Conservation (phyloP, 2,329 filamentous ascomycete species). For the Myotisia sp. region DNA sequence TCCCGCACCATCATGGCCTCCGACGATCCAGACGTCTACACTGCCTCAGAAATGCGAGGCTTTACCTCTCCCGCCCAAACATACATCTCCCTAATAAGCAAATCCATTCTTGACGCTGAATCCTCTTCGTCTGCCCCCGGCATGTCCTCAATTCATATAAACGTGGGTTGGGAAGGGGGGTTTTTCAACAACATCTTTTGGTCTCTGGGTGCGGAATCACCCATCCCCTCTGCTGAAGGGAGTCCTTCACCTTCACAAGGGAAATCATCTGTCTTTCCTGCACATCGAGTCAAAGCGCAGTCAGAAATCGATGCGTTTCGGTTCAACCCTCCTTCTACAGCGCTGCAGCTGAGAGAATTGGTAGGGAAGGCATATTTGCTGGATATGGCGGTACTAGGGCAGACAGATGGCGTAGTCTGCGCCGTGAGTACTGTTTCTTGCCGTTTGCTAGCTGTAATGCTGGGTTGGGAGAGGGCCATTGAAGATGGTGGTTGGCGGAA, state of each 20-base stretch:
- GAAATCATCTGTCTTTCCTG: conserved; percentile 8
- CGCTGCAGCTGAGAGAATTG: conserved; percentile 55
- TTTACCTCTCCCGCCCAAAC: conserved; percentile 51
- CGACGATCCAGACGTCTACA: conserved; percentile 65
- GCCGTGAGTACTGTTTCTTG: conserved; percentile 53
- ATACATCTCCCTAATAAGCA: conserved; percentile 61
- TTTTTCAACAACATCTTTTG: conserved; percentile 75
- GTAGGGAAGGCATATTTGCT: conserved; percentile 70
- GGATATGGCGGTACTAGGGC: conserved; percentile 60
- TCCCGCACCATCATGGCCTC: conserved; percentile 51
- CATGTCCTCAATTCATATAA: conserved; percentile 44
- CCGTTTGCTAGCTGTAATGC: conserved; percentile 65
- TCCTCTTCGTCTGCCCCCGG: conserved; percentile 4
- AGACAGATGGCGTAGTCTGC: conserved; percentile 59
- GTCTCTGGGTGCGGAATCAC: conserved; percentile 48
- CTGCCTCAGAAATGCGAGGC: conserved; percentile 44
- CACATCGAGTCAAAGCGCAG: conserved; percentile 1
- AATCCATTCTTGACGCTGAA: conserved; percentile 41
- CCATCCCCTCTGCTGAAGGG: conserved; percentile 25
- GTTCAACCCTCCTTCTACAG: conserved; percentile 23
- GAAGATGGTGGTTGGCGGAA: conserved; percentile 54
- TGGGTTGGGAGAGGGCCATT: conserved; percentile 62
- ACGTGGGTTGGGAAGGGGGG: conserved; percentile 75
- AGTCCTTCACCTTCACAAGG: conserved; percentile 16
- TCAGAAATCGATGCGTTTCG: conserved; percentile 12